These are phyloP conservation scores for Zymoseptoria pseudotritici DNA, from an alignment of 2,329 filamentous ascomycete genomes.

Conservation along the genomic window DNA sequence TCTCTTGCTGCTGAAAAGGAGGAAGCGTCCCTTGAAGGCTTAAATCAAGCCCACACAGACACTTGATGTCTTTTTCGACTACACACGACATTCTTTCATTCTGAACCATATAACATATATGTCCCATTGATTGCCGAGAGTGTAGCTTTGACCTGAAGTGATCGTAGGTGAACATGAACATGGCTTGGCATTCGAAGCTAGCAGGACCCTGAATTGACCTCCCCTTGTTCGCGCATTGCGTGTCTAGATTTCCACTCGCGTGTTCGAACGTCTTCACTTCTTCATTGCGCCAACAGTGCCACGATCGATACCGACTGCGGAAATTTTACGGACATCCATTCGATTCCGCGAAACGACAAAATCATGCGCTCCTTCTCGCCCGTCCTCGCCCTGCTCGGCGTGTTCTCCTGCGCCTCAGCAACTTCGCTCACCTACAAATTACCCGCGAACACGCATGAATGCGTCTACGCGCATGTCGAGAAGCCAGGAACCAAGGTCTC, in stretches of 20 bases:
- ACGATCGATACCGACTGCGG: background rate
- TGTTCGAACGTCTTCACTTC: background rate
- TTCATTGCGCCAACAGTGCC: background rate
- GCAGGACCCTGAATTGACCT: background rate
- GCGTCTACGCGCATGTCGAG: conserved; percentile 80
- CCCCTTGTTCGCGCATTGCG: background rate
- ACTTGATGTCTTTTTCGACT: too few relatives aligned
- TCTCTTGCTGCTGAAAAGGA: too few relatives aligned
- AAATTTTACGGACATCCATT: background rate
- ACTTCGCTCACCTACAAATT: conserved; percentile 95
- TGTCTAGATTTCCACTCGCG: background rate
- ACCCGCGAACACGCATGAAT: conserved; percentile 83
- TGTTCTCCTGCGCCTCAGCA: conserved; percentile 67
- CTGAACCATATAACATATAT: too few relatives aligned
- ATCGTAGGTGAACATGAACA: background rate
- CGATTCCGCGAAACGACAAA: background rate
- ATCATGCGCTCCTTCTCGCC: conserved; percentile 22
- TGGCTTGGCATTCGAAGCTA: background rate
- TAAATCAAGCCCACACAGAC: too few relatives aligned
- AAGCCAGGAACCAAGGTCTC: conserved; percentile 80
- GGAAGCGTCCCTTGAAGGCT: too few relatives aligned
- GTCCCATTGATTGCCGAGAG: too few relatives aligned
- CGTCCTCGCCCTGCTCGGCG: conserved; percentile 42
- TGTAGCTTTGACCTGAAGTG: too few relatives aligned
- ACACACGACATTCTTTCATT: too few relatives aligned